phyloP scores from a whole-genome alignment of 148 eudicot genomes.

The Selenicereus undatus region DNA sequence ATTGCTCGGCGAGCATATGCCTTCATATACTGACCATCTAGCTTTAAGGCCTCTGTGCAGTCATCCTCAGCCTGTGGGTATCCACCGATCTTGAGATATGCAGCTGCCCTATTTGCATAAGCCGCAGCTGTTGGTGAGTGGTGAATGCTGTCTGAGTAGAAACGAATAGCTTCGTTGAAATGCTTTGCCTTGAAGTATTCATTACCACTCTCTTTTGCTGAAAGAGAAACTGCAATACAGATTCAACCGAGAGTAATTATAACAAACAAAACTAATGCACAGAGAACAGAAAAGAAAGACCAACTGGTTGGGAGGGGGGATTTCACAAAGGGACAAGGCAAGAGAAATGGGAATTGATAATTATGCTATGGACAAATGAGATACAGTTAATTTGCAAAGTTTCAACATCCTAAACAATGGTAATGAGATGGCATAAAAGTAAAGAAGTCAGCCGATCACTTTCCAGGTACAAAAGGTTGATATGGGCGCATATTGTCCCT shows the following conservation, averaged over 20 bases:
- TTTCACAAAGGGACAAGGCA: too few species aligned
- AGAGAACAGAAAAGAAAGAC: background rate
- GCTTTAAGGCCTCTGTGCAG: conserved; percentile 1
- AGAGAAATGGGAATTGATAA: too few species aligned
- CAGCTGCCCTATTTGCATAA: conserved; percentile 4
- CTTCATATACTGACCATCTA: conserved; percentile 3
- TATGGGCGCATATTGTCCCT: too few species aligned
- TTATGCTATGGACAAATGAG: too few species aligned
- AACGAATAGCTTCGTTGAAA: background rate
- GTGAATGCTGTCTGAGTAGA: background rate
- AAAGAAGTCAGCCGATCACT: too few species aligned
- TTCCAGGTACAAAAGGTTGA: too few species aligned
- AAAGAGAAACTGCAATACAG: background rate
- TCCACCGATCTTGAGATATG: background rate
- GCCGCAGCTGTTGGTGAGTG: background rate
- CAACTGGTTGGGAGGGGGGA: too few species aligned
- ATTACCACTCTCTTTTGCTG: conserved; percentile 6
- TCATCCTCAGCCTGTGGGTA: conserved; percentile 4
- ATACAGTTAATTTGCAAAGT: too few species aligned
- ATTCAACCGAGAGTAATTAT: background rate
- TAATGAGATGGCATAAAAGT: too few species aligned
- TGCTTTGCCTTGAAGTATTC: background rate
- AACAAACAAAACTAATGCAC: too few species aligned
- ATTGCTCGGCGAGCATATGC: conserved; percentile 6
- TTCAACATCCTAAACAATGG: too few species aligned